Conservation (phyloP, 2,329 filamentous ascomycete species). For the Aspergillus ibericus region DNA sequence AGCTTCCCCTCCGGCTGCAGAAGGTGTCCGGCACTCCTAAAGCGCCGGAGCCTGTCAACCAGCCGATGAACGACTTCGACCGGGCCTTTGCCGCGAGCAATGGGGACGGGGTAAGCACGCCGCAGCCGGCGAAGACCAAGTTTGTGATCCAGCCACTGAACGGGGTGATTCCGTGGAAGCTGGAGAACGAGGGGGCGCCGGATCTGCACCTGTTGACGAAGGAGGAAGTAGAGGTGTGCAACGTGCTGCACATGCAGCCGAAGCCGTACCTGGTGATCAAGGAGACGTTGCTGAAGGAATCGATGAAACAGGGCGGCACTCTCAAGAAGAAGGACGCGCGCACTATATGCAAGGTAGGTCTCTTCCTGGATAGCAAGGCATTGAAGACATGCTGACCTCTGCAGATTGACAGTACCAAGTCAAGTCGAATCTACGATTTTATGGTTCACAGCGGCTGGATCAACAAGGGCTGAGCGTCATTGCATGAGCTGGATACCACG, state of each 20-base stretch:
- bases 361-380: background rate
- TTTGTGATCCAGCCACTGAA: conserved; percentile 53
- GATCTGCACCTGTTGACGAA: conserved; percentile 83
- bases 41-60: conserved; percentile 33
- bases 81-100: conserved; percentile 54
- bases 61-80: conserved; percentile 52
- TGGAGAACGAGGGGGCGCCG: conserved; percentile 70
- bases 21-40: conserved; percentile 36
- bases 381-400: background rate
- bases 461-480: conserved; percentile 64
- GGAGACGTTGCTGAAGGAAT: conserved; percentile 85
- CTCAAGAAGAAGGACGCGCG: conserved; percentile 93
- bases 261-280: conserved; percentile 97
- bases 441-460: conserved; percentile 93
- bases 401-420: conserved; percentile 78
- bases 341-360: conserved; percentile 68
- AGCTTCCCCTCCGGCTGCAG: conserved; percentile 66
- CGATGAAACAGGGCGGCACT: conserved; percentile 80
- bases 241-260: conserved; percentile 77
- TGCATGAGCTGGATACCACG: background rate
- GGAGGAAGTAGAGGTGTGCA: conserved; percentile 84
- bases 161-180: conserved; percentile 54
- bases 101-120: conserved; percentile 41
- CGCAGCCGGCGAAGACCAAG: conserved; percentile 48
- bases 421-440: conserved; percentile 86